phyloP scores from a whole-genome alignment of 2,329 filamentous ascomycete species.

The Zelopaecilomyces penicillatus region DNA sequence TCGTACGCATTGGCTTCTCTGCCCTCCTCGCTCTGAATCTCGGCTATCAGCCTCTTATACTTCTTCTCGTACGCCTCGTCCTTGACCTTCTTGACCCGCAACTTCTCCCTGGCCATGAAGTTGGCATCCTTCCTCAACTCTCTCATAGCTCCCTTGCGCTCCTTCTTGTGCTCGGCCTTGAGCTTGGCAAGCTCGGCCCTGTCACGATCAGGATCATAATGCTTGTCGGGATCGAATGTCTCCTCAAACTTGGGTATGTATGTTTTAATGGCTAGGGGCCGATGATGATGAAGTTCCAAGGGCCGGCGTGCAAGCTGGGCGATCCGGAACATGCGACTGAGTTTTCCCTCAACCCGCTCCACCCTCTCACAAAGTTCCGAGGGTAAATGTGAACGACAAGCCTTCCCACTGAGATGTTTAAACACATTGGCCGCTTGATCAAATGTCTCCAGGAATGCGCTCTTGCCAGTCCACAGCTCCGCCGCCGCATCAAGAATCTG shows the following conservation, averaged over 20 bases:
- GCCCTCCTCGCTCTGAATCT: slow-evolving; percentile 94
- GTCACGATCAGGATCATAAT: slow-evolving; percentile 93
- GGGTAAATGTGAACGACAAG: slow-evolving; percentile 44
- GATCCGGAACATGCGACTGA: slow-evolving; percentile 48
- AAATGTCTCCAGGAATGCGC: slow-evolving; percentile 74
- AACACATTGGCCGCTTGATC: slow-evolving; percentile 51
- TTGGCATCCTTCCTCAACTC: slow-evolving; percentile 92
- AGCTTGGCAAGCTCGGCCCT: slow-evolving; percentile 78
- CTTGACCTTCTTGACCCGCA: slow-evolving; percentile 86
- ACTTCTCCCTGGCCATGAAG: slow-evolving; percentile 84
- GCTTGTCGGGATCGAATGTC: slow-evolving; percentile 84
- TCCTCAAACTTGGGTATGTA: slow-evolving; percentile 95
- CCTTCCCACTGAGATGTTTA: slow-evolving; percentile 49
- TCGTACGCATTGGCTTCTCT: slow-evolving; percentile 82
- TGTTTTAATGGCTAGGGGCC: slow-evolving; percentile 77
- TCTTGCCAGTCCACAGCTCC: slow-evolving; percentile 64
- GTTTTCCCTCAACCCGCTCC: slow-evolving; percentile 34
- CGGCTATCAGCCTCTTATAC: slow-evolving; percentile 81
- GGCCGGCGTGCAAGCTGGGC: slow-evolving; percentile 63
- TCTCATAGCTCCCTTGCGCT: slow-evolving; percentile 88
- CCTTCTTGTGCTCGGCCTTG: slow-evolving; percentile 84
- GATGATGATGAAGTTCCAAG: slow-evolving; percentile 82
- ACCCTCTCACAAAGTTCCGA: slow-evolving; percentile 30
- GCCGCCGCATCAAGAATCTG: slow-evolving; percentile 60
- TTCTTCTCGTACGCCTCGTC: slow-evolving; percentile 95